A percentile compares a stretch with the other conserved stretches of the same genome.
Evolutionary conservation across 768 basidiomycete genomes (phyloP).

Genomic region (Suillus clintonianus): DNA sequence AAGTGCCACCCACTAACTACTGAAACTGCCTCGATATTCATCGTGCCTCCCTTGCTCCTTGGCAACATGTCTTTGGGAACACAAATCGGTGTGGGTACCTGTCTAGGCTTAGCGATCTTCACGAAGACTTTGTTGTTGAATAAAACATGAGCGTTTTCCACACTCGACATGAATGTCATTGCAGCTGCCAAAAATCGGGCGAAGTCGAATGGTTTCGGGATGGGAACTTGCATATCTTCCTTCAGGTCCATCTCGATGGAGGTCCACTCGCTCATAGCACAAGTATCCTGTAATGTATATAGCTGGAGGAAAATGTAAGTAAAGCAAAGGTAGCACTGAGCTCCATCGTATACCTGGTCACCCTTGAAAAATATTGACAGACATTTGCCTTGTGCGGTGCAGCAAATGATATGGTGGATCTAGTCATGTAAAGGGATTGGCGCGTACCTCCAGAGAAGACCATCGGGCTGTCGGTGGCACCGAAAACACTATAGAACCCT

Average conservation of each 20-base stretch:
- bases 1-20: neutral
- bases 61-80: neutral
- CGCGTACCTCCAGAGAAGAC: constrained; percentile 23
- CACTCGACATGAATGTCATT: constrained; percentile 49
- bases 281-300: neutral
- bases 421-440: neutral
- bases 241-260: constrained; percentile 50
- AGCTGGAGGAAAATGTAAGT: neutral
- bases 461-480: constrained; percentile 27
- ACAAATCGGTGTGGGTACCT: neutral
- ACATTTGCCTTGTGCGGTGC: neutral
- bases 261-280: constrained; percentile 34
- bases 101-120: neutral
- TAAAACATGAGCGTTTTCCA: constrained; percentile 19
- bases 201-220: constrained; percentile 48
- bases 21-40: neutral
- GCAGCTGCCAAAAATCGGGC: constrained; percentile 48
- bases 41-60: neutral
- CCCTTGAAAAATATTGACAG: constrained; percentile 7
- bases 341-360: constrained; percentile 9
- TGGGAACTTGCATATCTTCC: constrained; percentile 34
- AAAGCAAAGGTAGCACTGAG: neutral
- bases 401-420: neutral
- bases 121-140: constrained; percentile 3
- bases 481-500: constrained; percentile 31